Evolutionary conservation across 345 rosid genomes (phyloP), one percentile per base, ranked within the genome.

Genomic region (Barbarea vulgaris): DNA sequence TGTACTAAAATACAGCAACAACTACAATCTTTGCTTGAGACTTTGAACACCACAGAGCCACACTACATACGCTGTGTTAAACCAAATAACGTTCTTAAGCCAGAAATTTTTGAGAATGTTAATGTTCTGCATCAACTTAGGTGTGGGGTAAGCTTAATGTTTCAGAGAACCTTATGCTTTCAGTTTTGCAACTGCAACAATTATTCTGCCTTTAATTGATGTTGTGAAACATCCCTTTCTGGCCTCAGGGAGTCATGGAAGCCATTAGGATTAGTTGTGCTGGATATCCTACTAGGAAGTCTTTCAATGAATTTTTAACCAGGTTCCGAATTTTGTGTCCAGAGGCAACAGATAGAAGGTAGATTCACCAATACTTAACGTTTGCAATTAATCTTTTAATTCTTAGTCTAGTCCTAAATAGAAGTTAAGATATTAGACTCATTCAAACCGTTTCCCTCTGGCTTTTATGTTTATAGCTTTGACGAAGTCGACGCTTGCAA

Each of bases 251-350:
- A 42, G 99, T 95, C 78, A 82, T 95, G 93, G 99, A 95, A 75
- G 99, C 99, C 77, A 92, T 95, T 80, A 85, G 99, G 83, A 95
- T 95, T 73, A 95, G 99, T 74, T 92, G 98, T 79, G 99, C 97
- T 34, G 99, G 99, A 56, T 92, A 84, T 79, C 99, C 99, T 57
- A 89, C 99, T 70, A 84, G 99, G 82, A 95, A 84, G 82, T 63
- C 83, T 19, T 95, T 95, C 80, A 72, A 70, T 65, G 98, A 95
- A 77, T 92, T 95, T 72, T 46, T 80, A 57, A 74, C 71, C 61
- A 91, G 98, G 67, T 92, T 95, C 78, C 58, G 83, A 52, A 79
- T 92, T 34, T 84, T 95, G 56, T 85, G 87, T 15, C 87, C 98
- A 0, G 87, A 87, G 73, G 84, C 80, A 61, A 60, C 84, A 52